Percentiles rank a stretch among this genome's conserved stretches.
Evolutionary conservation across 257 asterid genomes (phyloP).

Genomic region (Primulina huaijiensis): DNA sequence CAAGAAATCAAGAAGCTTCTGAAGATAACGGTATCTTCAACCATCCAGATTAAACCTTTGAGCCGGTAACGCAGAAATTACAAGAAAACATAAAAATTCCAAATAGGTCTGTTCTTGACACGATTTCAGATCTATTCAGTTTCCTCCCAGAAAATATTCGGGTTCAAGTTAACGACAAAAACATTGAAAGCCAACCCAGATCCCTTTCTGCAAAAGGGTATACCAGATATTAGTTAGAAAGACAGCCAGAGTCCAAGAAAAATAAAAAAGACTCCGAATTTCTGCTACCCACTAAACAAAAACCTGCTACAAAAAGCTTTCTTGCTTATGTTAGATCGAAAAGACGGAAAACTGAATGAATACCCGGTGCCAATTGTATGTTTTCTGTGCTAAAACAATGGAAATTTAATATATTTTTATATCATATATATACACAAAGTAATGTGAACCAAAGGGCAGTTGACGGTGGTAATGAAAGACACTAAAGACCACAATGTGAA

Average conservation of each 20-base stretch:
- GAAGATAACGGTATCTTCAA: conserved; percentile 18
- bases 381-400: conserved; percentile 18
- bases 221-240: conserved; percentile 32
- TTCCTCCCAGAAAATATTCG: conserved; percentile 23
- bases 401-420: conserved; percentile 2
- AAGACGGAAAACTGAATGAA: conserved; percentile 1
- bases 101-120: conserved; percentile 20
- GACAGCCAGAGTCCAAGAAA: conserved; percentile 38
- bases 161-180: conserved; percentile 33
- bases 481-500: conserved; percentile 5
- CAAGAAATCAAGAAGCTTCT: conserved; percentile 1
- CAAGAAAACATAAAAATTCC: conserved; percentile 24
- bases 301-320: conserved; percentile 29
- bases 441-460: conserved; percentile 22
- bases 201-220: conserved; percentile 40
- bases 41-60: conserved; percentile 14
- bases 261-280: conserved; percentile 35
- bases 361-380: conserved; percentile 11
- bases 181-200: conserved; percentile 45
- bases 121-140: conserved; percentile 34
- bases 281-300: conserved; percentile 36
- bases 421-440: conserved; percentile 11
- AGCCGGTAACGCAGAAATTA: conserved; percentile 23
- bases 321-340: not conserved
- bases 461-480: conserved; percentile 23